Percentiles rank a stretch among this genome's conserved stretches.
These are phyloP conservation scores for Yarrowia yakushimensis DNA, from an alignment of 805 yeast species.

Conservation along the genomic window DNA sequence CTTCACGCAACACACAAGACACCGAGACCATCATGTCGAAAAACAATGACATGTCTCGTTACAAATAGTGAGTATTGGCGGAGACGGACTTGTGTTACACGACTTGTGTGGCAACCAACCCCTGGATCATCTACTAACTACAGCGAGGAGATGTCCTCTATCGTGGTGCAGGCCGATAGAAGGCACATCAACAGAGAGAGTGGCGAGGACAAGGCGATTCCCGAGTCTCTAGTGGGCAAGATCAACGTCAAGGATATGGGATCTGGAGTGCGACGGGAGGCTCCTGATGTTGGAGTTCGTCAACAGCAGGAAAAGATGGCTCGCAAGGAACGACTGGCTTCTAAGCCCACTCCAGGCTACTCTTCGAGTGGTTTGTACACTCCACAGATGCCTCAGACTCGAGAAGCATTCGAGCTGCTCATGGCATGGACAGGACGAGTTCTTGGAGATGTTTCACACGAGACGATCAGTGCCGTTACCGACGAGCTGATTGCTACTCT, in stretches of 20 bases:
- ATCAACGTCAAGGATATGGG: conserved; percentile 74
- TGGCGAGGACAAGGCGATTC: conserved; percentile 56
- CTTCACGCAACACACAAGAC: conserved; percentile 6
- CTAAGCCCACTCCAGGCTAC: background rate
- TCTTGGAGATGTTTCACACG: conserved; percentile 75
- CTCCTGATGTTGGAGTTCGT: conserved; percentile 19
- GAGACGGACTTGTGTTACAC: background rate
- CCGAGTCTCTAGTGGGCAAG: conserved; percentile 68
- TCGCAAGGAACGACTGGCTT: background rate
- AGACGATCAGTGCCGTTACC: conserved; percentile 64
- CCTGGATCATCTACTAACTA: background rate
- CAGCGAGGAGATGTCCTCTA: conserved; percentile 55
- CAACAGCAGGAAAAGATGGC: conserved; percentile 13
- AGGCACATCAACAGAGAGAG: conserved; percentile 46
- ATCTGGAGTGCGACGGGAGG: conserved; percentile 37
- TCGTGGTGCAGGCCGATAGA: conserved; percentile 61
- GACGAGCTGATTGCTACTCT: conserved; percentile 47
- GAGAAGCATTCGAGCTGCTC: conserved; percentile 52
- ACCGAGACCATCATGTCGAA: conserved; percentile 9
- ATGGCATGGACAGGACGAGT: conserved; percentile 54
- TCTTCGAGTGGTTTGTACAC: conserved; percentile 42
- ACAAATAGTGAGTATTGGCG: conserved; percentile 28
- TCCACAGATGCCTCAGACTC: conserved; percentile 57
- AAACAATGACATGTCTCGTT: conserved; percentile 28
- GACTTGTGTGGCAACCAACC: background rate